Base-by-base conservation (phyloP, 345 rosid species). In the Populus simonii region DNA sequence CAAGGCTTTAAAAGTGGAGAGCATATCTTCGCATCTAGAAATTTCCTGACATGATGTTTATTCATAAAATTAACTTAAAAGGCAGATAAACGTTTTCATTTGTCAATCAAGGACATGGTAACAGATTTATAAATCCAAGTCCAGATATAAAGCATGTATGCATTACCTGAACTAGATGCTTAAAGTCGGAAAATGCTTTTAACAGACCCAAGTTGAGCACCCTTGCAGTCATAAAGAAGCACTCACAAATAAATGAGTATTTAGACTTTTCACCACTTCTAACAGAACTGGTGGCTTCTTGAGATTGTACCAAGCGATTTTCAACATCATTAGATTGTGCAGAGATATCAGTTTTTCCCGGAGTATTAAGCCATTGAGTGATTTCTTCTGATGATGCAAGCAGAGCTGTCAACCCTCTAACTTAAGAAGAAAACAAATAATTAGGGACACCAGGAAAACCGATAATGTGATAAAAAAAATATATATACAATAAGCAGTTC, bases 211-310 rank as follows among this genome's bases (percentile, higher is more conserved):
- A 82, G 84, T 91, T 96, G 68, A 94, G 97, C 80, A 89, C 98
- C 91, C 98, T 88, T 73, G 97, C 97, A 63, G 98, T 94, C 97
- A 96, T 96, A 82, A 94, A 96, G 91, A 96, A 96, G 87, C 97
- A 90, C 89, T 96, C 98, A 84, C 95, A 92, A 65, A 92, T 92
- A 87, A 94, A 96, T 10, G 89, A 78, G 83, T 82, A 92, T 81
- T 90, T 91, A 45, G 83, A 65, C 70, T 79, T 84, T 78, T 72
- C 80, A 73, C 76, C 74, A 76, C 76, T 83, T 53, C 85, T 80
- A 68, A 91, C 86, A 55, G 97, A 93, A 84, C 94, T 90, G 75
- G 89, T 79, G 76, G 97, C 94, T 84, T 90, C 92, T 78, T 89
- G 91, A 79, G 97, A 90, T 76, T 89, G 92, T 68, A 90, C 74